Conservation (phyloP, 768 basidiomycete genomes). For the Calvatia gigantea region DNA sequence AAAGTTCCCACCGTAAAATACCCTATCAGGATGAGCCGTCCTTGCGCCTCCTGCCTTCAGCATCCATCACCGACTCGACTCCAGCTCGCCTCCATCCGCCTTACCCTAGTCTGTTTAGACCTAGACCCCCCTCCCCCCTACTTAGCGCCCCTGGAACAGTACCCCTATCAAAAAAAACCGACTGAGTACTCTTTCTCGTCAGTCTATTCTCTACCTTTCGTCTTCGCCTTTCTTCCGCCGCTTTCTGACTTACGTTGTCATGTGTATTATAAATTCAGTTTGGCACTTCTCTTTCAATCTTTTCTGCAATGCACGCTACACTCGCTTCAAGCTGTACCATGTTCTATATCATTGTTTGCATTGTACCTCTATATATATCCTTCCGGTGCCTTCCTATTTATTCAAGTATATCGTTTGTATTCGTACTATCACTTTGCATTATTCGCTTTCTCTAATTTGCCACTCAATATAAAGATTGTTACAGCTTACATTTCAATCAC, state of each 20-base stretch:
- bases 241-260: constrained; percentile 7
- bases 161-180: not conserved
- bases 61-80: not conserved
- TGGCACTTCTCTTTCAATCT: not conserved
- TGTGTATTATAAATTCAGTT: constrained; percentile 1
- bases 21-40: constrained; percentile 1
- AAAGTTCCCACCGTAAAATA: constrained; percentile 6
- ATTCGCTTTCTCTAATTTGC: not conserved
- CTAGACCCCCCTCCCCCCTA: not conserved
- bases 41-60: not conserved
- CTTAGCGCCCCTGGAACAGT: not conserved
- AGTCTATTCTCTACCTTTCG: not conserved
- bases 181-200: not conserved
- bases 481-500: constrained; percentile 4
- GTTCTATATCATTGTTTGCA: constrained; percentile 1
- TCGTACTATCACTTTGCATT: constrained; percentile 5
- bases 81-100: not conserved
- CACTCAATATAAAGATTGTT: not conserved
- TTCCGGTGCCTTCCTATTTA: not conserved
- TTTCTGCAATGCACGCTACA: not conserved
- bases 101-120: not conserved
- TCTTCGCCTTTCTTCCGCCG: not conserved
- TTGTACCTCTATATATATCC: not conserved
- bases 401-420: constrained; percentile 1
- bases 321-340: constrained; percentile 4